Percentiles rank a stretch among this genome's conserved stretches.
These are phyloP conservation scores for Globisporangium mamillatum DNA, from an alignment of 352 stramenopile genomes.

Conservation along the genomic window DNA sequence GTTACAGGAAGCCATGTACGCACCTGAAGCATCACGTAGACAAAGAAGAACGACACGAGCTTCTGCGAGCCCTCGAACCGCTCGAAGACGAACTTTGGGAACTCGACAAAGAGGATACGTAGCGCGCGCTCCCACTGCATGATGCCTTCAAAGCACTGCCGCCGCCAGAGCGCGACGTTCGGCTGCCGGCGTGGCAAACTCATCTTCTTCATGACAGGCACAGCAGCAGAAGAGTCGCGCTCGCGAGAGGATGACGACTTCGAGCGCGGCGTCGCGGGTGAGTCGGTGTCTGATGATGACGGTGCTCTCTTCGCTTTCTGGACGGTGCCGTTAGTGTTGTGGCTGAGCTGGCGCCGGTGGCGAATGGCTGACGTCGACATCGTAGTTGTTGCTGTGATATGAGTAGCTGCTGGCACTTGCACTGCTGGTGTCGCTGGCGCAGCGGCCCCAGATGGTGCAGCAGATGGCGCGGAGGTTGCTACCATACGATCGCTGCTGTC, in stretches of 20 bases:
- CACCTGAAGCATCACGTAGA: slow-evolving; percentile 78
- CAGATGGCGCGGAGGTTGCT: slow-evolving; percentile 4
- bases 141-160: slow-evolving; percentile 64
- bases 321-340: not conserved
- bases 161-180: slow-evolving; percentile 37
- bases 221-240: no score
- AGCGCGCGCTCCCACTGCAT: slow-evolving; percentile 62
- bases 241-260: not conserved
- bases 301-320: not conserved
- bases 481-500: not conserved
- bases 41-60: slow-evolving; percentile 77
- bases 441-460: not conserved
- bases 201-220: slow-evolving; percentile 7
- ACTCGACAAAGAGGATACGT: slow-evolving; percentile 52
- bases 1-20: not conserved
- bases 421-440: not conserved
- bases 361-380: not conserved
- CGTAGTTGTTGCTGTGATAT: not conserved
- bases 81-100: slow-evolving; percentile 52
- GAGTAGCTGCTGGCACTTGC: not conserved
- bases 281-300: not conserved
- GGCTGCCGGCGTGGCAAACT: slow-evolving; percentile 9
- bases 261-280: not conserved
- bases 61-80: slow-evolving; percentile 48
- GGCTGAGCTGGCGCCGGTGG: not conserved